A percentile compares a stretch with the other conserved stretches of the same genome.
Evolutionary conservation across 1,284 basidiomycete species (phyloP).

Genomic region (Ceratobasidium sp.): DNA sequence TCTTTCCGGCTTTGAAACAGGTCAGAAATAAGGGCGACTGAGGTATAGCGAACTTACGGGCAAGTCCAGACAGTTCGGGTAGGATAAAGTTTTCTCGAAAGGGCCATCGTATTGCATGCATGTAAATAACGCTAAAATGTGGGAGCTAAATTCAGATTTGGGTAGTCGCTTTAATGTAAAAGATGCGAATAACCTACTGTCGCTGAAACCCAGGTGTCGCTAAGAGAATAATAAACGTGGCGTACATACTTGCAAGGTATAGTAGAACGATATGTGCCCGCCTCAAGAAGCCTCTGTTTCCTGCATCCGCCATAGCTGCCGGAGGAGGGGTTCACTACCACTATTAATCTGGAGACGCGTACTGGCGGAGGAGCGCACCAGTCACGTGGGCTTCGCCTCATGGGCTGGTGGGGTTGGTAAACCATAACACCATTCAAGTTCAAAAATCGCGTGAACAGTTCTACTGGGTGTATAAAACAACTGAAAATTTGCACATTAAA

Average conservation of each 20-base stretch:
- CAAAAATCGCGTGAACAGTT: too few species aligned
- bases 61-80: conserved; percentile 82
- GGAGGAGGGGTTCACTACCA: neutral
- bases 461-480: too few species aligned
- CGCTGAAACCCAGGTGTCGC: conserved; percentile 74
- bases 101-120: conserved; percentile 76
- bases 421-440: too few species aligned
- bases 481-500: too few species aligned
- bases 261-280: conserved; percentile 56
- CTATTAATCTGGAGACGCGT: neutral
- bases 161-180: conserved; percentile 14
- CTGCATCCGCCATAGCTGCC: conserved; percentile 8
- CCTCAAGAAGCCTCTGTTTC: conserved; percentile 51
- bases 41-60: conserved; percentile 67
- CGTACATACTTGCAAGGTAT: conserved; percentile 66
- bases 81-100: conserved; percentile 69
- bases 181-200: conserved; percentile 65
- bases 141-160: conserved; percentile 17
- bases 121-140: conserved; percentile 64
- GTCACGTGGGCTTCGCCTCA: too few species aligned
- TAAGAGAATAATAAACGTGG: conserved; percentile 64
- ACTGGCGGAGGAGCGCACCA: too few species aligned
- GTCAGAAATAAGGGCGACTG: conserved; percentile 2
- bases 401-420: too few species aligned
- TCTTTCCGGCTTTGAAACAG: conserved; percentile 72